Conservation (phyloP, 1,284 basidiomycete genomes). For the Hymenochaete sp. region DNA sequence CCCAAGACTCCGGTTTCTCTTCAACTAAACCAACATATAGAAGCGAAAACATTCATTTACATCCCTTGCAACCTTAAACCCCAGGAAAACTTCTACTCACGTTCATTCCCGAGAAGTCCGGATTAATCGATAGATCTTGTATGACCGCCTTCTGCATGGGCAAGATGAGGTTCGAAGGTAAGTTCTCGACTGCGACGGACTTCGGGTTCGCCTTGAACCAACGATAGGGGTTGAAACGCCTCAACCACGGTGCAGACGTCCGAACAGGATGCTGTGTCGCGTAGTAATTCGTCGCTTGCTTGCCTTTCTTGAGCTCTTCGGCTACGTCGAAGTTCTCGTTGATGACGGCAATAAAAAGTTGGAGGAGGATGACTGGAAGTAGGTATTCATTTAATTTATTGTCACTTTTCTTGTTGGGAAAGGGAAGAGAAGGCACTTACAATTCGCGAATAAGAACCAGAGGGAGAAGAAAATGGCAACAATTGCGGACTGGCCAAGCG, state of each 20-base stretch:
- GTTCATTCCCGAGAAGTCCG: conserved; percentile 7
- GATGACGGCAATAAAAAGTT: conserved; percentile 98
- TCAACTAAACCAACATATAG: conserved; percentile 1
- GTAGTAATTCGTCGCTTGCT: conserved; percentile 70
- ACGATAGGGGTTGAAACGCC: conserved; percentile 81
- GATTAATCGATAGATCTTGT: conserved; percentile 41
- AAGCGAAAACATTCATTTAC: neutral
- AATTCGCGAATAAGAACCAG: conserved; percentile 94
- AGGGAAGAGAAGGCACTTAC: conserved; percentile 37
- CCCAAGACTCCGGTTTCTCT: conserved; percentile 29
- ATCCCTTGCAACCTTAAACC: neutral
- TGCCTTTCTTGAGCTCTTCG: conserved; percentile 81
- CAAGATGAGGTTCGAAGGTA: conserved; percentile 65
- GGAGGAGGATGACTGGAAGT: conserved; percentile 77
- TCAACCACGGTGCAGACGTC: conserved; percentile 60
- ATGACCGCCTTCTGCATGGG: conserved; percentile 72
- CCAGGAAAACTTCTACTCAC: conserved; percentile 6
- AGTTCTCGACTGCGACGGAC: conserved; percentile 58
- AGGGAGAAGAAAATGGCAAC: conserved; percentile 69
- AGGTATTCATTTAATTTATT: conserved; percentile 15
- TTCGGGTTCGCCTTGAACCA: conserved; percentile 72
- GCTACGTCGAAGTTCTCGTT: conserved; percentile 95
- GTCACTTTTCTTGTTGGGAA: conserved; percentile 6
- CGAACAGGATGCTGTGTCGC: conserved; percentile 45
- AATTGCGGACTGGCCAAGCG: conserved; percentile 66